Percentiles rank a stretch among this genome's conserved stretches.
Conservation (phyloP, 2,329 filamentous ascomycete species). For the Pseudogymnoascus sp. region DNA sequence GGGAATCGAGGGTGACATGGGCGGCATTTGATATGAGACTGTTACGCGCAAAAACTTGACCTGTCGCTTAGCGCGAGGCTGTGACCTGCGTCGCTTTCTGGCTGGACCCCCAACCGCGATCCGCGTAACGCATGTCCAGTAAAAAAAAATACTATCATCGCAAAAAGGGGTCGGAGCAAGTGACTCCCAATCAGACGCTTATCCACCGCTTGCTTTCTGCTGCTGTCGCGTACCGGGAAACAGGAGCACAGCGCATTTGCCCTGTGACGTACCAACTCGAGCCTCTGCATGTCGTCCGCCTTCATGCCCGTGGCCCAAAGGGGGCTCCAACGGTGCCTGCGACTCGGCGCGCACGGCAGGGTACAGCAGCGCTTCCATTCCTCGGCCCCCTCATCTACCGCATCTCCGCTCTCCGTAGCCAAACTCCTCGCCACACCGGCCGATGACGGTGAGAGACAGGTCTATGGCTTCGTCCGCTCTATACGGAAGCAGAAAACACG, state of each 20-base stretch:
- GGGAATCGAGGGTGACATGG: conserved; percentile 4
- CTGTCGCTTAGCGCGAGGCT: conserved; percentile 9
- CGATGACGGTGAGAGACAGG: conserved; percentile 43
- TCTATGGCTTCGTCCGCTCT: conserved; percentile 76
- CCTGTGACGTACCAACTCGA: conserved; percentile 5
- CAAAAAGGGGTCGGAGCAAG: conserved; percentile 4
- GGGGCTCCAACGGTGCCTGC: conserved; percentile 8
- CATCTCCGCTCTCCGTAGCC: conserved; percentile 43
- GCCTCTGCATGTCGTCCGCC: not conserved
- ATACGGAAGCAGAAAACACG: conserved; percentile 79
- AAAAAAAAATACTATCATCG: not conserved
- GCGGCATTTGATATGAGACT: conserved; percentile 3
- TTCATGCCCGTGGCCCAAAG: conserved; percentile 12
- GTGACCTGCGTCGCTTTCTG: not conserved
- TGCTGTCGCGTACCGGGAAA: not conserved
- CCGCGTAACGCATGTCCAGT: not conserved
- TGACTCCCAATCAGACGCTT: not conserved
- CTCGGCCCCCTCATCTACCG: conserved; percentile 23
- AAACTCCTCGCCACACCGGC: conserved; percentile 47
- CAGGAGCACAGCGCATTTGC: conserved; percentile 2
- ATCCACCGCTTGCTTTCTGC: not conserved
- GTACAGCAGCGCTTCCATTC: conserved; percentile 18
- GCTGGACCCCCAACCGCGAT: conserved; percentile 4
- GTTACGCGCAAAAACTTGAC: conserved; percentile 6
- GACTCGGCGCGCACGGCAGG: conserved; percentile 10